Conservation (phyloP, 495 filamentous ascomycete species). For the Copromyces sp. region DNA sequence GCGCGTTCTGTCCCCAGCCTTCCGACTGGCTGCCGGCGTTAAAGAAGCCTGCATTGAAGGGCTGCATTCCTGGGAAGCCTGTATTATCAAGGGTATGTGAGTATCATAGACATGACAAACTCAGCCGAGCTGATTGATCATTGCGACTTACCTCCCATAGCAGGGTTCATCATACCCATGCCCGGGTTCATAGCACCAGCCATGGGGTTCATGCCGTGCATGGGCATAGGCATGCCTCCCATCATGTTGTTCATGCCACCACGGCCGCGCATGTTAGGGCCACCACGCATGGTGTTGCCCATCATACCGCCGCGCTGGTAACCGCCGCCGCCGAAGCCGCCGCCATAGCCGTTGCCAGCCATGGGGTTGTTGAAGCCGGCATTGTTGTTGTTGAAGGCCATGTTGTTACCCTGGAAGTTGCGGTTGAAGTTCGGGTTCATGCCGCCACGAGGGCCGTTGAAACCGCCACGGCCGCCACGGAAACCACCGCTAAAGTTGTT, state of each 20-base stretch:
- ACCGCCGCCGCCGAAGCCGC: constrained; percentile 46
- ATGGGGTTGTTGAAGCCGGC: constrained; percentile 26
- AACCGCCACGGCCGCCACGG: constrained; percentile 29
- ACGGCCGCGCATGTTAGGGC: constrained; percentile 57
- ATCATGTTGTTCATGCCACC: constrained; percentile 41
- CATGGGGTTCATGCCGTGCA: constrained; percentile 26
- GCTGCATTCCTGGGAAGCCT: constrained; percentile 58
- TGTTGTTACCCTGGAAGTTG: constrained; percentile 18
- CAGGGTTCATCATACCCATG: constrained; percentile 56
- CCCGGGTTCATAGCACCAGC: constrained; percentile 37
- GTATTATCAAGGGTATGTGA: constrained; percentile 9
- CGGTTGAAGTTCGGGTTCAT: constrained; percentile 38
- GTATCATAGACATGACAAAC: background rate
- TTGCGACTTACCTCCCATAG: constrained; percentile 47
- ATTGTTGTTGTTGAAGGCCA: constrained; percentile 23
- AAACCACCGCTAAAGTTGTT: constrained; percentile 32
- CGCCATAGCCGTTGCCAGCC: constrained; percentile 43
- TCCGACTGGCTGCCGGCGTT: constrained; percentile 32
- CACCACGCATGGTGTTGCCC: constrained; percentile 58
- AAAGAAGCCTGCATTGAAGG: constrained; percentile 80
- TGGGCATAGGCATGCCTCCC: constrained; percentile 20
- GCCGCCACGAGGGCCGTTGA: constrained; percentile 22
- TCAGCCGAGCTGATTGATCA: background rate
- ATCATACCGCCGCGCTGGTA: constrained; percentile 56
- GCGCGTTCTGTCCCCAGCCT: constrained; percentile 65